These are phyloP conservation scores for Scenedesmus sp. DNA, from an alignment of 163 green algal genomes.

Conservation along the genomic window DNA sequence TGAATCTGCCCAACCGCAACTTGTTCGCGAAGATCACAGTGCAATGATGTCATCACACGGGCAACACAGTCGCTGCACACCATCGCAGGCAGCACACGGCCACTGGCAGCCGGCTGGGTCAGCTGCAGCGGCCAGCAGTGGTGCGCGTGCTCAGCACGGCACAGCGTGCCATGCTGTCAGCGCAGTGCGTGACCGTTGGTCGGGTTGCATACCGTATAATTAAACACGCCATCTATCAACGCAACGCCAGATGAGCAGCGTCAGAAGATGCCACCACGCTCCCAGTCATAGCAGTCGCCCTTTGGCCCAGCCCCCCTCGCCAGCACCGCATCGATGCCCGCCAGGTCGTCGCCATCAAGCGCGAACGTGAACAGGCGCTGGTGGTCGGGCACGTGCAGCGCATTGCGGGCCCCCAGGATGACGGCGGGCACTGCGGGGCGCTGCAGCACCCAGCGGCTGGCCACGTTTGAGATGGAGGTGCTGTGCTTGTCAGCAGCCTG, in stretches of 20 bases:
- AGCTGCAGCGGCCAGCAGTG: no score
- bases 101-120: no score
- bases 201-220: no score
- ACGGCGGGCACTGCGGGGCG: slow-evolving; percentile 70
- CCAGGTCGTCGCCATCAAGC: slow-evolving; percentile 75
- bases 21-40: no score
- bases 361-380: slow-evolving; percentile 74
- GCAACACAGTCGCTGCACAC: no score
- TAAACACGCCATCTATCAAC: no score
- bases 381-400: slow-evolving; percentile 79
- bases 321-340: slow-evolving; percentile 76
- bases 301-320: slow-evolving; percentile 59
- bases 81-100: no score
- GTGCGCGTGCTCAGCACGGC: no score
- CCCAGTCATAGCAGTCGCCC: slow-evolving; percentile 84
- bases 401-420: slow-evolving; percentile 82
- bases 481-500: slow-evolving; percentile 74
- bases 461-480: slow-evolving; percentile 82
- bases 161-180: no score
- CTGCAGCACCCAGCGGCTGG: slow-evolving; percentile 88
- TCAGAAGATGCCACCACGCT: slow-evolving; percentile 75
- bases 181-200: no score
- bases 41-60: no score
- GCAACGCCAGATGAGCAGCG: background rate
- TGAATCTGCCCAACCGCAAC: no score